Conservation (phyloP, 2,329 filamentous ascomycete species). For the Colletotrichum karsti region DNA sequence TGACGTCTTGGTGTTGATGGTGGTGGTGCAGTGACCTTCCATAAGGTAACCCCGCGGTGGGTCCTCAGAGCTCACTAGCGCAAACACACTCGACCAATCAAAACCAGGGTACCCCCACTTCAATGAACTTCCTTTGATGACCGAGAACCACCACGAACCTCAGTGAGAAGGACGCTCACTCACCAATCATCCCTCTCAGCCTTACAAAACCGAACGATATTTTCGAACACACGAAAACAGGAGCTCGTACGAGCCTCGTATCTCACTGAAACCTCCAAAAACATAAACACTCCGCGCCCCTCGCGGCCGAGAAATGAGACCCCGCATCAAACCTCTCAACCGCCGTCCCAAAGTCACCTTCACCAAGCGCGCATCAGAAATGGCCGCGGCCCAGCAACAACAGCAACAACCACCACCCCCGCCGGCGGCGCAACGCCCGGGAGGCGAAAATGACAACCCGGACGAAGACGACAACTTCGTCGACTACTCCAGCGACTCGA, state of each 20-base stretch:
- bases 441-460: background rate
- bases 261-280: background rate
- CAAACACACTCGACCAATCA: slow-evolving; percentile 5
- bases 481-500: slow-evolving; percentile 17
- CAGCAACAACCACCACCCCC: too few species aligned
- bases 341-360: slow-evolving; percentile 44
- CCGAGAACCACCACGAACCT: background rate
- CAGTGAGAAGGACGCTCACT: background rate
- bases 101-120: background rate
- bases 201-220: too few species aligned
- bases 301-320: slow-evolving; percentile 28
- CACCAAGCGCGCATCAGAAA: slow-evolving; percentile 31
- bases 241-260: background rate
- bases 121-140: slow-evolving; percentile 15
- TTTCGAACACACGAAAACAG: too few species aligned
- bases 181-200: background rate
- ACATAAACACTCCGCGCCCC: background rate
- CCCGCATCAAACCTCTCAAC: slow-evolving; percentile 29
- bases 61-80: too few species aligned
- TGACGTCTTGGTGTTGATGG: slow-evolving; percentile 4
- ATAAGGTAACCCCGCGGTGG: too few species aligned
- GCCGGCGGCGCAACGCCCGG: background rate
- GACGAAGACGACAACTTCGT: slow-evolving; percentile 27
- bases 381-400: slow-evolving; percentile 17
- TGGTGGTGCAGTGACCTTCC: background rate